Percentiles rank a stretch among this genome's conserved stretches.
phyloP scores from a whole-genome alignment of 306 rosid genomes.

The Hylodesmum podocarpum region DNA sequence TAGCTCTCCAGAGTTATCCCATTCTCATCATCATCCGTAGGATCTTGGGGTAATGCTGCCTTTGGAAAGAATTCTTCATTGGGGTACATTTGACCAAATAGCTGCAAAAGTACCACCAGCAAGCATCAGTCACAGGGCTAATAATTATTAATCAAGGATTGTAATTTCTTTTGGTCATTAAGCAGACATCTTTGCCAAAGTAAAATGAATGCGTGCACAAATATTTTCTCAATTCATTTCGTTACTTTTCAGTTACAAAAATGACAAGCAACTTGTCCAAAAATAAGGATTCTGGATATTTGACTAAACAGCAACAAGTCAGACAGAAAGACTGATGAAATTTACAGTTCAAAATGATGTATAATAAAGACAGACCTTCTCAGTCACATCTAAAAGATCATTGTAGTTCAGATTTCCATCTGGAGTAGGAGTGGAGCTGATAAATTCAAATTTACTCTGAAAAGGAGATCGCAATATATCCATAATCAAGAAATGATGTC shows the following conservation, averaged over 20 bases:
- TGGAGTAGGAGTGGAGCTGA: constrained; percentile 63
- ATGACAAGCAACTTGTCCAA: background rate
- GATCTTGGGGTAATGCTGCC: constrained; percentile 40
- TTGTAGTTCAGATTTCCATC: constrained; percentile 79
- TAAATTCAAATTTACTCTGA: constrained; percentile 60
- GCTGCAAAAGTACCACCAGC: constrained; percentile 37
- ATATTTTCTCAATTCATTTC: background rate
- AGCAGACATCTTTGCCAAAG: background rate
- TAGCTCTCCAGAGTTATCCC: constrained; percentile 41
- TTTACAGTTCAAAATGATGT: background rate
- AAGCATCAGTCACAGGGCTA: constrained; percentile 7
- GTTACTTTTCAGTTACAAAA: background rate
- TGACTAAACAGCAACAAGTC: constrained; percentile 10
- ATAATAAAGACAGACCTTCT: constrained; percentile 45
- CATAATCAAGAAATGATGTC: background rate
- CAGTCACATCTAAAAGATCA: constrained; percentile 51
- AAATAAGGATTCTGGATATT: background rate
- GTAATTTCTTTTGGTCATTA: background rate
- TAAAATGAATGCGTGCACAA: background rate
- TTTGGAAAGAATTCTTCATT: constrained; percentile 50
- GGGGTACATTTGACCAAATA: constrained; percentile 52
- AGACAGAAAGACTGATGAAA: background rate
- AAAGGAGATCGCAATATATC: constrained; percentile 27
- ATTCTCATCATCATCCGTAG: constrained; percentile 36
- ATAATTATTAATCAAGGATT: background rate